Conservation (phyloP, 768 basidiomycete genomes). For the Coprinellus micaceus region DNA sequence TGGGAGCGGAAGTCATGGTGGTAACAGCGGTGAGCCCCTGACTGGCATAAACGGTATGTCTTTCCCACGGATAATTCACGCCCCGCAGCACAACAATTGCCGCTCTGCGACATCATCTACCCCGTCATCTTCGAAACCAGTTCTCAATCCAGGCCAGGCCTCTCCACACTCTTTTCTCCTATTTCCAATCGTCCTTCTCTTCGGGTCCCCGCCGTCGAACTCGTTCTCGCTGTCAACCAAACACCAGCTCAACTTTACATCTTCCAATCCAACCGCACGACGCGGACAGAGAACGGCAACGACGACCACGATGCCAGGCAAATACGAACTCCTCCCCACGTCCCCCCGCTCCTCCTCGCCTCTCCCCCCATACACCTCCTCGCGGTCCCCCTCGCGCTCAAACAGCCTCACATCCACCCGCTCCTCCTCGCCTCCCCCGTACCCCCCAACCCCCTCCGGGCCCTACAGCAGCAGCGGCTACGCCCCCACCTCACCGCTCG, state of each 20-base stretch:
- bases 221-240: neutral
- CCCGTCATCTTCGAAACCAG: too few relatives aligned
- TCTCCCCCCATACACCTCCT: neutral
- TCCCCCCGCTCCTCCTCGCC: neutral
- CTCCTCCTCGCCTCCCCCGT: neutral
- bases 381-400: neutral
- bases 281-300: too few relatives aligned
- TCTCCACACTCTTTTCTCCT: neutral
- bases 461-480: neutral
- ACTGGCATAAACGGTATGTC: too few relatives aligned
- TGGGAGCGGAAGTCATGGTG: too few relatives aligned
- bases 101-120: too few relatives aligned
- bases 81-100: too few relatives aligned
- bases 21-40: too few relatives aligned
- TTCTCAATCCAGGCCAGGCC: neutral
- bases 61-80: too few relatives aligned
- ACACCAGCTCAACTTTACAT: neutral
- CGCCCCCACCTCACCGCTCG: neutral
- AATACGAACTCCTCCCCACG: conserved; percentile 2
- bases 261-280: too few relatives aligned
- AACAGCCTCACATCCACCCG: neutral
- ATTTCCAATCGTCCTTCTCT: neutral
- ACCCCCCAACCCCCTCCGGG: neutral
- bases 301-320: neutral
- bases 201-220: too few relatives aligned